These are phyloP conservation scores for Lachnellula subtilissima DNA, from an alignment of 2,329 filamentous ascomycete genomes.

Conservation along the genomic window DNA sequence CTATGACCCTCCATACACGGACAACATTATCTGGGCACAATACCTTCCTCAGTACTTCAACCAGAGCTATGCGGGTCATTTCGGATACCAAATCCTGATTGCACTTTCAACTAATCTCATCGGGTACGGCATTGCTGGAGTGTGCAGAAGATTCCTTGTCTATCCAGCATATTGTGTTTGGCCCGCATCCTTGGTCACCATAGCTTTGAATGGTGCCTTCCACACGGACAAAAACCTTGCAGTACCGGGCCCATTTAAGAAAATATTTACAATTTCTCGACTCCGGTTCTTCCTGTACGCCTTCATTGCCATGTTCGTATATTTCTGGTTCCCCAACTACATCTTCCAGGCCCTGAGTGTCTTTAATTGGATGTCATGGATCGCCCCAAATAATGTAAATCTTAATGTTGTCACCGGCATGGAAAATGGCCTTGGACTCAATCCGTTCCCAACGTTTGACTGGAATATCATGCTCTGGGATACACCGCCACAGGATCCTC, in stretches of 20 bases:
- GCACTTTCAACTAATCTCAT: slow-evolving; percentile 49
- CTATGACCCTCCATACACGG: slow-evolving; percentile 43
- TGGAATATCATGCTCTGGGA: slow-evolving; percentile 35
- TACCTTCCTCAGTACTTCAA: slow-evolving; percentile 46
- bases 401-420: slow-evolving; percentile 36
- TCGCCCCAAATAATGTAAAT: slow-evolving; percentile 39
- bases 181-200: slow-evolving; percentile 44
- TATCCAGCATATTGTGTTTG: slow-evolving; percentile 49
- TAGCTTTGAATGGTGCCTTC: slow-evolving; percentile 44
- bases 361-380: slow-evolving; percentile 53
- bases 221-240: slow-evolving; percentile 32
- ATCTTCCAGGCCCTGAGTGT: slow-evolving; percentile 42
- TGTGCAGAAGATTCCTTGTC: slow-evolving; percentile 46
- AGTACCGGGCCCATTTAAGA: slow-evolving; percentile 38
- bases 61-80: slow-evolving; percentile 43
- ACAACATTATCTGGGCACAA: slow-evolving; percentile 48
- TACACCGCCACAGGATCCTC: slow-evolving; percentile 40
- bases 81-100: slow-evolving; percentile 47
- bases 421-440: slow-evolving; percentile 38
- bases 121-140: slow-evolving; percentile 50
- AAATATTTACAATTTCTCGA: slow-evolving; percentile 38
- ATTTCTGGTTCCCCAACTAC: slow-evolving; percentile 48
- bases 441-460: slow-evolving; percentile 40
- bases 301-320: slow-evolving; percentile 45
- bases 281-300: slow-evolving; percentile 42